Percentiles rank a stretch among this genome's conserved stretches.
phyloP scores from a whole-genome alignment of 2,329 filamentous ascomycete species.

The Periconia macrospinosa region DNA sequence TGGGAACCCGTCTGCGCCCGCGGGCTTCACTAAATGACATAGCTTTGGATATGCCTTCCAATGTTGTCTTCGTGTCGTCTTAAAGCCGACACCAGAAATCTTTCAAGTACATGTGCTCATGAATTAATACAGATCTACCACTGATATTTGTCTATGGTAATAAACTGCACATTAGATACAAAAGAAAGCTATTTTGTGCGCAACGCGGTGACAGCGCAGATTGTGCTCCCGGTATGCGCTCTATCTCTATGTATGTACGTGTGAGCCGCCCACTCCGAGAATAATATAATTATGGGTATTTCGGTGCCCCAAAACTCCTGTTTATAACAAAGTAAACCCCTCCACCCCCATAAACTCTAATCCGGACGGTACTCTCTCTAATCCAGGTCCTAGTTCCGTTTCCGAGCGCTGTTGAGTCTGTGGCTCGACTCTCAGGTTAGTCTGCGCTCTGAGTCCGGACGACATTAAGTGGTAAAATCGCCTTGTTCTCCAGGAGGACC shows the following conservation, averaged over 20 bases:
- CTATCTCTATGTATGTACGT: neutral
- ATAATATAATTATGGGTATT: conserved; percentile 5
- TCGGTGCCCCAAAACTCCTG: neutral
- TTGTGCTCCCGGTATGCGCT: neutral
- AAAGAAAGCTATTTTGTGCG: neutral
- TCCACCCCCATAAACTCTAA: neutral
- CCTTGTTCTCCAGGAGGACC: neutral
- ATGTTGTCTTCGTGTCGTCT: too few species aligned
- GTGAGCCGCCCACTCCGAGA: neutral
- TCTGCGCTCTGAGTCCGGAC: neutral
- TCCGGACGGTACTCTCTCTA: conserved; percentile 1
- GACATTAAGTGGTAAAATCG: neutral
- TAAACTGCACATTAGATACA: neutral
- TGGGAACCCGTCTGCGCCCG: neutral
- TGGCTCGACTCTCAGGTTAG: neutral
- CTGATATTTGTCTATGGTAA: neutral
- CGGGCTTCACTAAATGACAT: neutral
- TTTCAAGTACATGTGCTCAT: too few species aligned
- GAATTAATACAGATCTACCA: neutral
- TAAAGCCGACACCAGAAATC: too few species aligned
- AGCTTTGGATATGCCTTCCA: neutral
- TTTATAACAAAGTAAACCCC: neutral
- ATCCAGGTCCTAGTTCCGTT: neutral
- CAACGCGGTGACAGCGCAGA: neutral
- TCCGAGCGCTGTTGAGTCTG: neutral